Evolutionary conservation across 1,284 basidiomycete species (phyloP), one percentile per base, ranked within the genome.

Genomic region (Rhizoctonia solani): DNA sequence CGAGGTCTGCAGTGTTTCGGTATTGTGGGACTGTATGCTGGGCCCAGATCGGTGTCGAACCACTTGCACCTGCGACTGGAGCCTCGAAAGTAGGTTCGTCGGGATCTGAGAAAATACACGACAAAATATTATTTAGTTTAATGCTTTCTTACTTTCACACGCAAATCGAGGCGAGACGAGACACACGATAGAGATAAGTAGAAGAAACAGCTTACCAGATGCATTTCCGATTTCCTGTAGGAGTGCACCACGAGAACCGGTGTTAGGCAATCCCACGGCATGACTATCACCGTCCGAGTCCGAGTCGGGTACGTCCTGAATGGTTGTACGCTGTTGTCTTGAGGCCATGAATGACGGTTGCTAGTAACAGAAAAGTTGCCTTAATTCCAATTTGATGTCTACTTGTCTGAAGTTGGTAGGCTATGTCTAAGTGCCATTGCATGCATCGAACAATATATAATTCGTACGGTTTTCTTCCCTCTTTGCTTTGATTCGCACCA

Each of bases 211-310:
- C 42, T 47, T 29, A 54, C 63, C 56, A 21, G 56, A 61, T 42
- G 76, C 70, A 30, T 68, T 61, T 19, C 69, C 72, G 56, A 93
- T 84, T 78, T 92, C 87, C 74, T 93, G 83, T 67, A 95, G 79
- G 37, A 95, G 81, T 1, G 92, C 86, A 1, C 92, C 92, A 52
- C 80, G 83, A 0, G 82, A 70, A 58, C 89, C 88, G 14, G 84
- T 83, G 72, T 87, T 84, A 9, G 87, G 86, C 0, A 94, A 79
- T 0, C 85, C 79, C 81, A 82, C 29, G 79, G 79, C 1, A 73
- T 73, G 56, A 23, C 46, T 27, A 37, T 50, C 69, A 46, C 68
- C 19, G 44, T 74, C 66, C 34, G 68, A 39, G 37, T 72, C 70
- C 49, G 66, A 69, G n/a, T 68, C 61, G 39, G 34, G 61, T 19